These are phyloP conservation scores for Curvularia sp. DNA, from an alignment of 2,329 filamentous ascomycete genomes.

Conservation along the genomic window DNA sequence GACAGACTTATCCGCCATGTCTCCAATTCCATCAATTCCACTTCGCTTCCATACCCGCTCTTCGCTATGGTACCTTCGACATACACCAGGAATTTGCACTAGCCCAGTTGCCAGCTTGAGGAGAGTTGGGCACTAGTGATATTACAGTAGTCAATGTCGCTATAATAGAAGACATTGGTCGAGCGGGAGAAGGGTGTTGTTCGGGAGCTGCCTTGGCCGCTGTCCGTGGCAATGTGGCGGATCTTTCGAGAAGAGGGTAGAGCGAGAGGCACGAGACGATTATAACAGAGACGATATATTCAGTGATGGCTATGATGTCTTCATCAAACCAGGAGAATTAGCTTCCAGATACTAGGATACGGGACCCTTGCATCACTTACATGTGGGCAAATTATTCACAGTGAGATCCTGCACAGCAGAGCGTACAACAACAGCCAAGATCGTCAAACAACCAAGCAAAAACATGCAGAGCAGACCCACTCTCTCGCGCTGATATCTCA, in stretches of 20 bases:
- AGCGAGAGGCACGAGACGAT: neutral
- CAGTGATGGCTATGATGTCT: neutral
- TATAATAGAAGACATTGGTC: neutral
- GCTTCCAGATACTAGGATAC: no score
- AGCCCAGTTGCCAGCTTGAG: neutral
- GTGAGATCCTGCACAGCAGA: neutral
- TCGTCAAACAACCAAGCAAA: neutral
- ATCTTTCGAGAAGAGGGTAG: neutral
- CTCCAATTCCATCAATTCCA: neutral
- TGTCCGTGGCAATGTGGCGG: neutral
- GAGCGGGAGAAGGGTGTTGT: neutral
- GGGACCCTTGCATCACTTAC: neutral
- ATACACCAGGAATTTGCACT: neutral
- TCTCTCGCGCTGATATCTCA: neutral
- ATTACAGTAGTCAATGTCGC: neutral
- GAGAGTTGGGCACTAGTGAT: neutral
- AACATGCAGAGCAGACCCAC: neutral
- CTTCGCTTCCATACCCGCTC: neutral
- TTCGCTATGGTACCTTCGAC: neutral
- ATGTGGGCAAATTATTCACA: neutral
- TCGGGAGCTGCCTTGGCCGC: neutral
- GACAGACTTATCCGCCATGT: neutral
- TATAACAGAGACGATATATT: neutral
- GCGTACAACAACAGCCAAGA: neutral
- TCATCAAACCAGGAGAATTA: neutral